phyloP scores from a whole-genome alignment of 345 rosid genomes.

The Sisymbrium irio region DNA sequence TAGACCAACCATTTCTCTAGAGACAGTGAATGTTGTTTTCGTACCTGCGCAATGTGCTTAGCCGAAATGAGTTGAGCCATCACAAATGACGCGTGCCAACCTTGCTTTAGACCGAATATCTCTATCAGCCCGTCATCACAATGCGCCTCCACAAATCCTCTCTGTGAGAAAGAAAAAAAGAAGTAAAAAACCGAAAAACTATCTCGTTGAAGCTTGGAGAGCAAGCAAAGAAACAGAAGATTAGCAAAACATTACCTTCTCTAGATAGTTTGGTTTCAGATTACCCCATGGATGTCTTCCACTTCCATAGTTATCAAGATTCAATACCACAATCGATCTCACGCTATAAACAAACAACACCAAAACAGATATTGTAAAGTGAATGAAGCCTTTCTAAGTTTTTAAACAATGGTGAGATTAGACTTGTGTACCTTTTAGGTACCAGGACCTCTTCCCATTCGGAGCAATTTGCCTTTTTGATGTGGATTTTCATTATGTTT shows the following conservation, averaged over 20 bases:
- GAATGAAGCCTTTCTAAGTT: neutral
- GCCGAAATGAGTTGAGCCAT: constrained; percentile 96
- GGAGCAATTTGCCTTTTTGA: constrained; percentile 69
- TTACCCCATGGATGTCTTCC: constrained; percentile 98
- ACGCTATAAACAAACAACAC: constrained; percentile 55
- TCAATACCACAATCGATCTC: constrained; percentile 81
- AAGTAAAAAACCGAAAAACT: neutral
- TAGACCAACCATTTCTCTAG: neutral
- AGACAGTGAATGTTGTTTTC: neutral
- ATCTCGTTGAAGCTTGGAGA: neutral
- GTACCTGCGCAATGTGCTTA: constrained; percentile 95
- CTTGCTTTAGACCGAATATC: constrained; percentile 94
- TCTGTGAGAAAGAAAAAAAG: constrained; percentile 45
- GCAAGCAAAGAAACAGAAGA: neutral
- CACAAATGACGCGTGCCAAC: constrained; percentile 97
- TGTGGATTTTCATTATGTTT: constrained; percentile 73
- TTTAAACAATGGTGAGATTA: neutral
- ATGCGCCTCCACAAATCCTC: constrained; percentile 92
- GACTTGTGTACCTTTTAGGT: constrained; percentile 59
- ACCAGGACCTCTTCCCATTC: constrained; percentile 82
- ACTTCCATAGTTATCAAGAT: constrained; percentile 91
- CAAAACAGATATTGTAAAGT: neutral
- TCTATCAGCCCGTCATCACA: constrained; percentile 90
- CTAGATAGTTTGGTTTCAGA: constrained; percentile 72
- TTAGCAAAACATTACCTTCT: constrained; percentile 55